phyloP scores from a whole-genome alignment of 1,284 basidiomycete genomes.

The Cutaneotrichosporon cyanovorans region DNA sequence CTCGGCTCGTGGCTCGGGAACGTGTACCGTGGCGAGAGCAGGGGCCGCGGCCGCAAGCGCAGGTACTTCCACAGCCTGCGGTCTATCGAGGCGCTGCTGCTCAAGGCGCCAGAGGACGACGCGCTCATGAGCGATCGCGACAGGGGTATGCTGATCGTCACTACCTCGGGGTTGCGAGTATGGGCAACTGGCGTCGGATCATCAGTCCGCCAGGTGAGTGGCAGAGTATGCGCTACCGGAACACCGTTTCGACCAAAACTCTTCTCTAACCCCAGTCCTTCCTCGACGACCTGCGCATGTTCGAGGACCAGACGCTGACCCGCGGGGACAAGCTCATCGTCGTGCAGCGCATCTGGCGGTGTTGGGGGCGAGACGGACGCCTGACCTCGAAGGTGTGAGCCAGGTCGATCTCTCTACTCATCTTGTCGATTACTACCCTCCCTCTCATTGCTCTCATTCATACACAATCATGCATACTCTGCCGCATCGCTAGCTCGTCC shows the following conservation, averaged over 20 bases:
- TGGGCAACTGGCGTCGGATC: constrained; percentile 44
- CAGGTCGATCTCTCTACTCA: too few species aligned
- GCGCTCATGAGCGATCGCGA: constrained; percentile 45
- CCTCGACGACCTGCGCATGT: constrained; percentile 72
- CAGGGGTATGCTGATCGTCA: constrained; percentile 48
- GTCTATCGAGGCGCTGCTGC: constrained; percentile 64
- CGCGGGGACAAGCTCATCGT: constrained; percentile 65
- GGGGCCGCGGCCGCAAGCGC: constrained; percentile 41
- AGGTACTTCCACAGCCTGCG: constrained; percentile 47
- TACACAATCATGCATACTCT: too few species aligned
- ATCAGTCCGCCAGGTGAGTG: constrained; percentile 24
- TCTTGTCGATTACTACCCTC: too few species aligned
- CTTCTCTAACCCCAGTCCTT: constrained; percentile 59
- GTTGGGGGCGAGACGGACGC: constrained; percentile 55
- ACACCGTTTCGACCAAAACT: too few species aligned
- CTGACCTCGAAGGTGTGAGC: background rate
- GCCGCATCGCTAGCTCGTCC: too few species aligned
- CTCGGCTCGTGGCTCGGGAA: constrained; percentile 53
- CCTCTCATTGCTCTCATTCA: too few species aligned
- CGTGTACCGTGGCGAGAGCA: constrained; percentile 49
- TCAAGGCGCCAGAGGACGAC: constrained; percentile 33
- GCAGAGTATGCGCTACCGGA: background rate
- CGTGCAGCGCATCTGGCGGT: constrained; percentile 83
- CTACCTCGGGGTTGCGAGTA: constrained; percentile 40
- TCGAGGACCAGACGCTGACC: constrained; percentile 64